Conservation (phyloP, 805 yeast genomes). For the Cephaloascus albidus region DNA sequence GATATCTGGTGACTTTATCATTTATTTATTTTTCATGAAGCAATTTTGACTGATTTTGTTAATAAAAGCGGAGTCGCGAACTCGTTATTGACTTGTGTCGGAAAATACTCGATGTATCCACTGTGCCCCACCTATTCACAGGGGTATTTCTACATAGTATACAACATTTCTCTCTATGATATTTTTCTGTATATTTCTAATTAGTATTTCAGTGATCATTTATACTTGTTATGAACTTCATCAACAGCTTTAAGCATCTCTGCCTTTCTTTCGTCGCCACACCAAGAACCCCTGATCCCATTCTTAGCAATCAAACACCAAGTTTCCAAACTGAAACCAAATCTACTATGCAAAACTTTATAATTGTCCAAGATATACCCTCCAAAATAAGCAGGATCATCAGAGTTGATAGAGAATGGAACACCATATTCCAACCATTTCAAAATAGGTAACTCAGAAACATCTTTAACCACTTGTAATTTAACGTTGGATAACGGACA, state of each 20-base stretch:
- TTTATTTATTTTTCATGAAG: no score
- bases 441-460: conserved; percentile 57
- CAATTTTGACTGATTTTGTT: no score
- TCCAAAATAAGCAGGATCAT: conserved; percentile 79
- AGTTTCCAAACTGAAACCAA: conserved; percentile 48
- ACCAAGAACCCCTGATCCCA: conserved; percentile 69
- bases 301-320: conserved; percentile 61
- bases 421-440: conserved; percentile 51
- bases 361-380: conserved; percentile 79
- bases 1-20: no score
- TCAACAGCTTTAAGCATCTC: conserved; percentile 37
- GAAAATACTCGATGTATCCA: no score
- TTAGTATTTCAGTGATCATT: no score
- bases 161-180: no score
- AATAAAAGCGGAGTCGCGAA: no score
- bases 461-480: conserved; percentile 62
- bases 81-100: no score
- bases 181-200: no score
- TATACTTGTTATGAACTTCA: conserved; percentile 27
- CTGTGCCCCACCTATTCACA: no score
- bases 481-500: conserved; percentile 77
- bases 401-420: conserved; percentile 69
- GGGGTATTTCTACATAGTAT: no score
- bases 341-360: conserved; percentile 51
- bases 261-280: conserved; percentile 44